Evolutionary conservation across 257 asterid genomes (phyloP), one percentile per base, ranked within the genome.

Genomic region (Solanum arcanum): DNA sequence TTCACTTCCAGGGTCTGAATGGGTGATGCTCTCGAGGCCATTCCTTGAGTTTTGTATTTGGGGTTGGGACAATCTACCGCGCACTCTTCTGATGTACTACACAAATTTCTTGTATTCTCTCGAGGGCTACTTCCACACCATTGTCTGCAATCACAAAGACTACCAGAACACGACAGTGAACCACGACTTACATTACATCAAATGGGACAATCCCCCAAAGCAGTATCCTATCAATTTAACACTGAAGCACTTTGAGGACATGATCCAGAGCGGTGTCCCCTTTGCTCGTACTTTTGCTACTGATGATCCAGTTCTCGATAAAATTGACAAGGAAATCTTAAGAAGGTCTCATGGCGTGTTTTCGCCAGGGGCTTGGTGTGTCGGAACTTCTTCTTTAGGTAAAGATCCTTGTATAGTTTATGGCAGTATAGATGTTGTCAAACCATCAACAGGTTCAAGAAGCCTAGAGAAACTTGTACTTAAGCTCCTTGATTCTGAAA

Each of bases 11-110:
- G 99, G 99, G 49, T 94, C 99, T 9, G 88, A 94, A 8, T 88
- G 90, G 94, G 96, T 96, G 89, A 92, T 94, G 86, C 99, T 97
- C 9, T 92, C 96, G 12, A 92, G 99, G 87, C 83, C 98, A 66
- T 97, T 97, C 90, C 94, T 96, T 2, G 98, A 96, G 93, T 97
- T 97, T n/a, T 95, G 95, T 93, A 94, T 97, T 33, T 95, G 98
- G 98, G 98, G 99, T 3, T 97, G 99, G 99, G 99, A 97, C 84
- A 97, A 96, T 92, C 98, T 97, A 77, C 99, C 99, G 0, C 99
- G 99, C 56, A 96, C 97, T 14, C 99, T 97, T 25, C 94, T 97
- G 42, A 88, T 97, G 98, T 97, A 96, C 94, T 97, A 91, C 94
- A 92, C 99, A 3, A 97, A 97, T 73, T 95, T 94, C 93, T 92